Base-by-base conservation (phyloP, 2,329 filamentous ascomycete genomes). In the Alternaria burnsii region DNA sequence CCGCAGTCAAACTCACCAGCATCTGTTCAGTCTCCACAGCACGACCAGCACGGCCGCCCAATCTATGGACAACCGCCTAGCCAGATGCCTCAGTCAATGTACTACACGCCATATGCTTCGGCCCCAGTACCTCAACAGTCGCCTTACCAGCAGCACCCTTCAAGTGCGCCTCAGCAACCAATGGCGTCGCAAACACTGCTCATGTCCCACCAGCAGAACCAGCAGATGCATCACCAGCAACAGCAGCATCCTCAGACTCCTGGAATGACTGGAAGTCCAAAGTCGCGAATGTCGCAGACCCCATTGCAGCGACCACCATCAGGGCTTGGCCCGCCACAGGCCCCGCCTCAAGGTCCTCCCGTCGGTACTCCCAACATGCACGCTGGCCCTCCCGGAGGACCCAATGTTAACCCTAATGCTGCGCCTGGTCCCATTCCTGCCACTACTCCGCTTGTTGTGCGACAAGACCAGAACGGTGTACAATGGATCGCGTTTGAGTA, bases 401-500 rank as follows among this genome's bases (percentile, higher is more conserved):
- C 78, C 54, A 89, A 88, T 22, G 87, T 93, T 32, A 97, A 95
- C 76, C 90, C 93, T 11, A 97, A 94, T 73, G 93, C 94, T 36
- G 95, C 95, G 1, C 95, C 95, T 7, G 95, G 95, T 3, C 95
- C 95, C 0, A 99, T 99, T 71, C 95, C 95, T 12, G 95, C 95
- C 0, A 99, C 95, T 3, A 98, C 95, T 0, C 95, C 95, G 0
- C 84, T 97, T 9, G 94, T 98, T 9, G 94, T 98, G 24, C 86
- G 94, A 68, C 94, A 98, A 79, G 95, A 98, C 72, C 91, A 92
- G 74, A 98, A 97, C 69, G 95, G 95, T 9, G 94, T 98, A 7
- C 95, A 98, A 79, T 98, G 95, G 95, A 98, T 98, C 73, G 93
- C 93, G 0, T 99, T 98, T 65, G 95, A 99, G 79, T 99, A 99